Evolutionary conservation across 805 yeast species (phyloP).

Genomic region (Schwanniomyces pseudopolymorphus): DNA sequence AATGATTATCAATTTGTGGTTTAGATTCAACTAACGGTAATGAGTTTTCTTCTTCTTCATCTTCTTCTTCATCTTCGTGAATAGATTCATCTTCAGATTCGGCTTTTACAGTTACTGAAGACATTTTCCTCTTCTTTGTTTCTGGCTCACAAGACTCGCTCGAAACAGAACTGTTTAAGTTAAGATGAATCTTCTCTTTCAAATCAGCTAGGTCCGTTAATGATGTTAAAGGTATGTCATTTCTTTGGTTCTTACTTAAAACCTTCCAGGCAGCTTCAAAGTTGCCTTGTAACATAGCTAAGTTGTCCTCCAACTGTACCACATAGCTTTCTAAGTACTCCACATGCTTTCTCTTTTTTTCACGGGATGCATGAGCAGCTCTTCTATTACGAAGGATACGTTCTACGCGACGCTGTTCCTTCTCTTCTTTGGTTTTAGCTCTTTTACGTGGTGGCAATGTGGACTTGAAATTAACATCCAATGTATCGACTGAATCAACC

Average conservation of each 20-base stretch:
- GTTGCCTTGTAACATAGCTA: conserved; percentile 23
- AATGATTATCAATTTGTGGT: not conserved
- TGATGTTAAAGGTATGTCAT: conserved; percentile 5
- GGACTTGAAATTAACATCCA: conserved; percentile 28
- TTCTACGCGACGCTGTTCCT: conserved; percentile 93
- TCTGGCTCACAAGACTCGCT: conserved; percentile 2
- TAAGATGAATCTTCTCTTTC: conserved; percentile 25
- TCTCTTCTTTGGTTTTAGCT: conserved; percentile 94
- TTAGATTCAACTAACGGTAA: not conserved
- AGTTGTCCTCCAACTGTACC: conserved; percentile 38
- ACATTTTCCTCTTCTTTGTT: conserved; percentile 13
- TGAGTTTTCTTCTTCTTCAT: conserved; percentile 5
- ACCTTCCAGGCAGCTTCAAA: conserved; percentile 15
- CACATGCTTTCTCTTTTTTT: conserved; percentile 90
- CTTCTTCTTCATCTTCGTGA: conserved; percentile 4
- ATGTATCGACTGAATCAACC: conserved; percentile 7
- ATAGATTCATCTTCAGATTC: not conserved
- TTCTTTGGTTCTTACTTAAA: conserved; percentile 10
- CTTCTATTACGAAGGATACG: conserved; percentile 89
- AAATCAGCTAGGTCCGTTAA: conserved; percentile 20
- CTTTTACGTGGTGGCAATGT: conserved; percentile 92
- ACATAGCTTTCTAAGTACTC: conserved; percentile 75
- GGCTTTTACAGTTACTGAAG: not conserved
- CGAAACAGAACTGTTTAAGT: conserved; percentile 14
- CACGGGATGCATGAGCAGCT: conserved; percentile 97